phyloP scores from a whole-genome alignment of 352 stramenopile genomes.

The Globisporangium okanoganense region DNA sequence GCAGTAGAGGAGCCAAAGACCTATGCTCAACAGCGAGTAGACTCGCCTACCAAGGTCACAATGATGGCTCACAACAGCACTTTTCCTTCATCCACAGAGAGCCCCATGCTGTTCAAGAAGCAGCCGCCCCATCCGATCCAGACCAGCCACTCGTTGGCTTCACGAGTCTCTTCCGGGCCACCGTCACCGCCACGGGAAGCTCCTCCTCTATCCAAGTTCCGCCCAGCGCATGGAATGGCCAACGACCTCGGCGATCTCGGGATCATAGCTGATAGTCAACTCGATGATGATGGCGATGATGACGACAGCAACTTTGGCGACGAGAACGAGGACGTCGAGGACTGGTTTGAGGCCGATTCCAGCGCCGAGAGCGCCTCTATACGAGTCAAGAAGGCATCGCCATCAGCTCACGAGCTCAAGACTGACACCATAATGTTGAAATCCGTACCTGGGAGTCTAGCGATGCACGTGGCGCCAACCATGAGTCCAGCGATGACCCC shows the following conservation, averaged over 20 bases:
- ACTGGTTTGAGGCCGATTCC: slow-evolving; percentile 42
- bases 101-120: slow-evolving; percentile 1
- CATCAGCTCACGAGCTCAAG: background rate
- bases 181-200: slow-evolving; percentile 1
- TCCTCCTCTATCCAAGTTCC: slow-evolving; percentile 24
- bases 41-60: background rate
- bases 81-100: background rate
- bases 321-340: slow-evolving; percentile 38
- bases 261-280: slow-evolving; percentile 13
- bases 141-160: background rate
- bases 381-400: slow-evolving; percentile 10
- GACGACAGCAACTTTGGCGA: slow-evolving; percentile 29
- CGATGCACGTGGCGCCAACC: background rate
- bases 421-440: background rate
- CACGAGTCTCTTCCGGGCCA: too few relatives aligned
- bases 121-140: background rate
- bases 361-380: background rate
- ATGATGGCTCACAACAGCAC: background rate
- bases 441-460: background rate
- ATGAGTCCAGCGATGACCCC: slow-evolving; percentile 8
- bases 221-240: slow-evolving; percentile 23
- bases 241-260: slow-evolving; percentile 31
- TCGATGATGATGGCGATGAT: slow-evolving; percentile 16
- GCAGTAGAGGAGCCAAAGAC: background rate
- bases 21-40: background rate